Base-by-base conservation (phyloP, 441 rosid genomes). In the Syzygium syzygioides region DNA sequence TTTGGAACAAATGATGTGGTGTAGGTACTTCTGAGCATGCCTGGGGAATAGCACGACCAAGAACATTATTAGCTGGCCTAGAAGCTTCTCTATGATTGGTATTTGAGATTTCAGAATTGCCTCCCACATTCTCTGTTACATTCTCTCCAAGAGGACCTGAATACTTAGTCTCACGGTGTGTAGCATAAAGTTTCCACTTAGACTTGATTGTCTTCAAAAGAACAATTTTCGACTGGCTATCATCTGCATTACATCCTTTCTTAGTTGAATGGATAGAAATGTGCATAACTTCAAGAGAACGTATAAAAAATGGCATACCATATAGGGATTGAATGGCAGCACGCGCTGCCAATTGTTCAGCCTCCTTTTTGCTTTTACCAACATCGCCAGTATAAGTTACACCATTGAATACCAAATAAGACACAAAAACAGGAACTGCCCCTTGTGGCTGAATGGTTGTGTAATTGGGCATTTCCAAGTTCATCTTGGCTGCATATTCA, bases 331-430 rank as follows among this genome's bases (percentile, higher is more conserved):
- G 91, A 86, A 95, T 91, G 85, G 85, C 92, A 32, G 90, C 71
- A 68, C 91, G 94, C 79, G 96, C 95, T 89, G 94, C 96, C 88
- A 94, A 88, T 87, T 94, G 94, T 89, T 94, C 95, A 85, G 96
- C 96, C 76, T 94, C 95, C 91, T 94, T 95, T 91, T 95, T 94
- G 87, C 37, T 93, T 90, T 79, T 92, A 48, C 93, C 91, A 87
- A 55, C 25, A 57, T 89, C 91, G 7, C 95, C 94, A 6, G 87
- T 90, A 79, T 91, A 95, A 86, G 90, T 84, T 52, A 79, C 66
- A 79, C 93, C 93, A 90, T 93, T 91, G 55, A 93, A 91, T 85
- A 84, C 89, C 90, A 94, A 64, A 84, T 92, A 86, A 14, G 95
- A 95, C 37, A 53, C 56, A 89, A 95, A 95, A 79, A 52, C 23